Evolutionary conservation across 495 filamentous ascomycete species (phyloP).

Genomic region (Melanomma pulvis-pyrius): DNA sequence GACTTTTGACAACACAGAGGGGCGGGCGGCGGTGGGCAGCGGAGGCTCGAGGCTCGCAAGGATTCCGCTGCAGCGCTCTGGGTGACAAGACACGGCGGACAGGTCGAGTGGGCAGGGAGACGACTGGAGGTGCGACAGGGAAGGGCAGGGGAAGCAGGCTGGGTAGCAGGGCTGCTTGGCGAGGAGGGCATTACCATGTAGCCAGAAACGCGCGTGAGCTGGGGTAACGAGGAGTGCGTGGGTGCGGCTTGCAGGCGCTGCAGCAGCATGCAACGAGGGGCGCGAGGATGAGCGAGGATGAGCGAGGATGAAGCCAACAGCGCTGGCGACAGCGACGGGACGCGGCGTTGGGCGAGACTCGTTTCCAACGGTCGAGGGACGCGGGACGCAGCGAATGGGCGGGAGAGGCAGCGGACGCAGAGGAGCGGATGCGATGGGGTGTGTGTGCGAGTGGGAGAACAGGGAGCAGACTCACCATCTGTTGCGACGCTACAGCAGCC

Average conservation of each 20-base stretch:
- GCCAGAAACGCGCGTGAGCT: constrained; percentile 38
- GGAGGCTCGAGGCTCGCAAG: constrained; percentile 28
- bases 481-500: constrained; percentile 43
- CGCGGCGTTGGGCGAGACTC: constrained; percentile 21
- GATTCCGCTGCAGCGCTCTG: constrained; percentile 18
- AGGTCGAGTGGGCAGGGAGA: constrained; percentile 2
- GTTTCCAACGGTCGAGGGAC: constrained; percentile 27
- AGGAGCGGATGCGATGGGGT: not conserved
- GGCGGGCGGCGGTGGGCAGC: constrained; percentile 16
- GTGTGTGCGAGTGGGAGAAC: not conserved
- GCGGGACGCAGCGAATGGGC: constrained; percentile 17
- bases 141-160: constrained; percentile 28
- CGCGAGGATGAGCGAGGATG: too few relatives aligned
- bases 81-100: constrained; percentile 25
- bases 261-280: constrained; percentile 38
- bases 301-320: constrained; percentile 37
- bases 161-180: constrained; percentile 41
- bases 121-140: constrained; percentile 31
- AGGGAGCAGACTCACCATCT: constrained; percentile 42
- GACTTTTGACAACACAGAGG: constrained; percentile 28
- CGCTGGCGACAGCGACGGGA: constrained; percentile 25
- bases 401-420: not conserved
- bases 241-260: constrained; percentile 42
- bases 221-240: constrained; percentile 36
- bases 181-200: constrained; percentile 46